Conservation (phyloP, 208 protist species). For the Leishmania arabica region DNA sequence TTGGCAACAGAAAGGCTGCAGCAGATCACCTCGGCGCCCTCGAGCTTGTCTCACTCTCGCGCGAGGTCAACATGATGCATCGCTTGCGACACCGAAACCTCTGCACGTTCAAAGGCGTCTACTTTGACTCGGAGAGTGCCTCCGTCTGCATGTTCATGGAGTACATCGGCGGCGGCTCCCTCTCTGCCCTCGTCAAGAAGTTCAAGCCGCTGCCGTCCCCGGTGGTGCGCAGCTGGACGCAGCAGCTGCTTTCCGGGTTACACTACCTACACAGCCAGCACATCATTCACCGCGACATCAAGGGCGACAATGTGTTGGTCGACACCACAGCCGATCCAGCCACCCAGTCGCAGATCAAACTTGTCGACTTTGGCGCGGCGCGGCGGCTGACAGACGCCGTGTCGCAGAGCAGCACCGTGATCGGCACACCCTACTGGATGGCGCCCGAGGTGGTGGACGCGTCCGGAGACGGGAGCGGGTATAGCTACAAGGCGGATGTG, state of each 20-base stretch:
- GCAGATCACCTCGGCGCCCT: conserved; percentile 57
- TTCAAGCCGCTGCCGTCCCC: conserved; percentile 82
- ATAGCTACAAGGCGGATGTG: conserved; percentile 94
- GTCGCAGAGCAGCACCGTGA: conserved; percentile 86
- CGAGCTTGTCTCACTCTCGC: conserved; percentile 85
- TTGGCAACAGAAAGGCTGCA: conserved; percentile 36
- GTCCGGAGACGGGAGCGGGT: conserved; percentile 45
- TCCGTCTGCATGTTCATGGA: conserved; percentile 94
- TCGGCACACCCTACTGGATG: conserved; percentile 95
- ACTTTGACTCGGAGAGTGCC: conserved; percentile 55
- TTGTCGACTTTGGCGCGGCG: conserved; percentile 92
- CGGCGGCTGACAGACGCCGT: conserved; percentile 81
- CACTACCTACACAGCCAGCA: conserved; percentile 91
- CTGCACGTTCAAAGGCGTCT: conserved; percentile 90
- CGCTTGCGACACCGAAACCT: conserved; percentile 90
- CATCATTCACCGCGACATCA: conserved; percentile 93
- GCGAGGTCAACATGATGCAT: conserved; percentile 94
- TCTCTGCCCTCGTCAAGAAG: conserved; percentile 82
- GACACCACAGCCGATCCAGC: conserved; percentile 68
- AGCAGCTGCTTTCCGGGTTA: conserved; percentile 85
- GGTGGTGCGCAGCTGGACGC: conserved; percentile 89
- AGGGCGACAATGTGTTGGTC: conserved; percentile 92
- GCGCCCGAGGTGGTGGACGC: conserved; percentile 91
- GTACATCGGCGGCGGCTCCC: conserved; percentile 91
- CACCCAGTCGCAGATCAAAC: conserved; percentile 81